Conservation (phyloP, 208 protist genomes). For the Naegleria gruberi region DNA sequence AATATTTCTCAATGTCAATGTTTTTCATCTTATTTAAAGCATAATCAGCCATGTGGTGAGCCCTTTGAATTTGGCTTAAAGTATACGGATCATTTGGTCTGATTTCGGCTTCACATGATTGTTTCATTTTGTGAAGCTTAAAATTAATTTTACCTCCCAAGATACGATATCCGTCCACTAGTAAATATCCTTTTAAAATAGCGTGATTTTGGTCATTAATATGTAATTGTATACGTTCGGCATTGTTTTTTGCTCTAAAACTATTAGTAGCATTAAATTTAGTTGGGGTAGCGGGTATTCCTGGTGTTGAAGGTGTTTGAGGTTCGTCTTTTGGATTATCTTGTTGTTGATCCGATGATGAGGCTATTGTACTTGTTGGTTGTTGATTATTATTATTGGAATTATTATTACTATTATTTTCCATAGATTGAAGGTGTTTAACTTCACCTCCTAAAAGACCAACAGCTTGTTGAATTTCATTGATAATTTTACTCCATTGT, state of each 20-base stretch:
- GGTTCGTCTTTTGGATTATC: neutral
- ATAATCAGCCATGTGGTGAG: neutral
- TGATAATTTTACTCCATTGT: neutral
- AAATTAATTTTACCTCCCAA: neutral
- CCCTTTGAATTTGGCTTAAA: neutral
- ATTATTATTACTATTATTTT: neutral
- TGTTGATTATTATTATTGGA: neutral
- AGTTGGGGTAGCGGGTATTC: neutral
- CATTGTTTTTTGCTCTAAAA: neutral
- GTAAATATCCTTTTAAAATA: neutral
- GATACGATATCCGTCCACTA: neutral
- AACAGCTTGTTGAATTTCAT: neutral
- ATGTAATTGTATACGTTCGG: neutral
- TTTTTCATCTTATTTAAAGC: neutral
- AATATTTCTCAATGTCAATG: neutral
- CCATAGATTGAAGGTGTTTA: neutral
- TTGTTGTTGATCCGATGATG: neutral
- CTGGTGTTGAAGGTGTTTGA: neutral
- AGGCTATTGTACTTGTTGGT: neutral
- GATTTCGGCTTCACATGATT: neutral
- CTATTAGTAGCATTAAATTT: neutral
- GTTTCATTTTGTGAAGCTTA: neutral
- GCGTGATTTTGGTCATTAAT: neutral
- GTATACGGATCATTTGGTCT: neutral
- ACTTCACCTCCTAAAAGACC: neutral